A percentile compares a stretch with the other conserved stretches of the same genome.
These are phyloP conservation scores for Pseudogymnoascus pannorum DNA, from an alignment of 2,329 filamentous ascomycete species.

Conservation along the genomic window DNA sequence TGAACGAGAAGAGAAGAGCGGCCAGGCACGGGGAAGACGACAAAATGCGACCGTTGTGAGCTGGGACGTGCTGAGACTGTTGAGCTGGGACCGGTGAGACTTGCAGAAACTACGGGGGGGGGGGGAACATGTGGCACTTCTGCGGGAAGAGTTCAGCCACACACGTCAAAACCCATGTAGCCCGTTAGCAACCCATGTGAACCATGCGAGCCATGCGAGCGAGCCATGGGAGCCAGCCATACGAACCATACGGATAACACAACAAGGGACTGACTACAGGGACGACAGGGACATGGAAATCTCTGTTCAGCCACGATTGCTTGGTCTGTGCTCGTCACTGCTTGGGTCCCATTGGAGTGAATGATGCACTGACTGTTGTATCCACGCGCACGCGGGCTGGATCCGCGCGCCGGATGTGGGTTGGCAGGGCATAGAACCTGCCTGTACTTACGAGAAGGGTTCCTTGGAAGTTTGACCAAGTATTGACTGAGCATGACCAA, in stretches of 20 bases:
- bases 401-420: background rate
- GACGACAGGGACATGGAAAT: background rate
- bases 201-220: background rate
- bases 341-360: background rate
- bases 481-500: background rate
- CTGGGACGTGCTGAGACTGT: background rate
- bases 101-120: no score
- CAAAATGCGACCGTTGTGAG: slow-evolving; percentile 1
- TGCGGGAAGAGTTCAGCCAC: background rate
- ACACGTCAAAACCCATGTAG: background rate
- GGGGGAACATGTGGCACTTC: background rate
- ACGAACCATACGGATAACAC: background rate
- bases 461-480: background rate
- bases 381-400: background rate
- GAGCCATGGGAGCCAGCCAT: no score
- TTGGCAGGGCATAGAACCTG: background rate
- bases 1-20: background rate
- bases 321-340: background rate
- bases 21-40: background rate
- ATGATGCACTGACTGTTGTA: background rate
- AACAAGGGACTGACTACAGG: no score
- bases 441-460: background rate
- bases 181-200: background rate
- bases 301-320: background rate
- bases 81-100: no score